phyloP scores from a whole-genome alignment of 2,329 filamentous ascomycete species.

The Aphanoascus verrucosus region DNA sequence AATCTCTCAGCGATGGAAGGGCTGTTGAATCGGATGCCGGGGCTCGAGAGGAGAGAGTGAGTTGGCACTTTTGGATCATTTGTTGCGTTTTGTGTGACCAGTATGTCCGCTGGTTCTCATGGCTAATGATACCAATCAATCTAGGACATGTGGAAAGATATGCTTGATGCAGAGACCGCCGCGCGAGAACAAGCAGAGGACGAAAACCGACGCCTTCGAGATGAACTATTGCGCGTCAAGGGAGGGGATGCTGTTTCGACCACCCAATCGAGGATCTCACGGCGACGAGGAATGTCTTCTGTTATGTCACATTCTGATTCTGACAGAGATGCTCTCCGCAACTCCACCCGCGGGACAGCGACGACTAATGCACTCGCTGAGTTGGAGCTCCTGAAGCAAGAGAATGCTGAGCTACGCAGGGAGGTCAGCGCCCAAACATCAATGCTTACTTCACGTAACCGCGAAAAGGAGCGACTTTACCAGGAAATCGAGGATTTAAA shows the following conservation, averaged over 20 bases:
- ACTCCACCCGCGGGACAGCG: constrained; percentile 44
- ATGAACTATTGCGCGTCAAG: constrained; percentile 65
- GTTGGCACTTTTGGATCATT: constrained; percentile 17
- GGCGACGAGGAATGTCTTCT: constrained; percentile 29
- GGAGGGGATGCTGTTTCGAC: constrained; percentile 25
- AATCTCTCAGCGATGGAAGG: constrained; percentile 47
- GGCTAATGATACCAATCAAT: constrained; percentile 3
- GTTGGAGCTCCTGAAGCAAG: constrained; percentile 70
- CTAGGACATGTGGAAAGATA: constrained; percentile 84
- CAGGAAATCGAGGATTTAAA: constrained; percentile 97
- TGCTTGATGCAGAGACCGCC: constrained; percentile 82
- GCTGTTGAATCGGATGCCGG: constrained; percentile 39
- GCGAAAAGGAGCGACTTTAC: constrained; percentile 87
- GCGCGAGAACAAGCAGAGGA: constrained; percentile 83
- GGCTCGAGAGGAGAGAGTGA: constrained; percentile 38
- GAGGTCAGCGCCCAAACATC: constrained; percentile 93
- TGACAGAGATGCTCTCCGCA: constrained; percentile 29
- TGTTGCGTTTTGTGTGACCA: neutral
- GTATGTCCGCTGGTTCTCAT: neutral
- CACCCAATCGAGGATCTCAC: constrained; percentile 23
- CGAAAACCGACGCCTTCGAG: constrained; percentile 70
- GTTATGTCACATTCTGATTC: constrained; percentile 31
- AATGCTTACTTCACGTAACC: constrained; percentile 91
- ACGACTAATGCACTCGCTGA: constrained; percentile 67
- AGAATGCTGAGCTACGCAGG: constrained; percentile 82